Conservation (phyloP, 306 rosid genomes). For the Vigna mungo region DNA sequence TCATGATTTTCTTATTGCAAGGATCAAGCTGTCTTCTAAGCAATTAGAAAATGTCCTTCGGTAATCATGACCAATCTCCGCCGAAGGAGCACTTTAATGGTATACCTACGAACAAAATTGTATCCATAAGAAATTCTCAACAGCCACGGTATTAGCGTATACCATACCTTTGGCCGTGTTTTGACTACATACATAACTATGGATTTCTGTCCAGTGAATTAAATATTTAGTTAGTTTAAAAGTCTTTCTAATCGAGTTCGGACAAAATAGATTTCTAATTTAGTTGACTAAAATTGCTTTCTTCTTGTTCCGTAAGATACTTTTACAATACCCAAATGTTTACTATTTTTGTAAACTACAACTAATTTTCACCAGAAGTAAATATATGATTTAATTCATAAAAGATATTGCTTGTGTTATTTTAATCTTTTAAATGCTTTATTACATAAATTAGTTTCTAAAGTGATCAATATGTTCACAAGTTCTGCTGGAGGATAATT, state of each 20-base stretch:
- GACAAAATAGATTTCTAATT: neutral
- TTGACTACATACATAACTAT: neutral
- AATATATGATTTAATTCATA: too few relatives aligned
- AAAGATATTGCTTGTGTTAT: too few relatives aligned
- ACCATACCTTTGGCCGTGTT: too few relatives aligned
- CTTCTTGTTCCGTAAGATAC: neutral
- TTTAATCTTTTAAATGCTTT: neutral
- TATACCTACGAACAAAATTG: slow-evolving; percentile 3
- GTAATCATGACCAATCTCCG: neutral
- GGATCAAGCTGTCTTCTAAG: slow-evolving; percentile 30
- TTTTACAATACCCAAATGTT: neutral
- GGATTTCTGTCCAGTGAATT: neutral
- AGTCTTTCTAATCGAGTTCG: neutral
- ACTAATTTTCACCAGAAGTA: too few relatives aligned
- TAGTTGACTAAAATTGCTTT: neutral
- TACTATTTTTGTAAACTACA: too few relatives aligned
- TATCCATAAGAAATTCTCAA: neutral
- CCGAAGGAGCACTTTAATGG: neutral
- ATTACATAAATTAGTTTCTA: neutral
- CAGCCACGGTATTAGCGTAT: neutral
- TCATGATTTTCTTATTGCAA: slow-evolving; percentile 32
- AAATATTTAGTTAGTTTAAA: neutral
- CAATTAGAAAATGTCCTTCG: slow-evolving; percentile 24
- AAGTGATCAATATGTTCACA: neutral
- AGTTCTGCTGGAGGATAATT: neutral